These are phyloP conservation scores for Sugiyamaella novakii DNA, from an alignment of 1,139 yeast genomes.

Conservation along the genomic window DNA sequence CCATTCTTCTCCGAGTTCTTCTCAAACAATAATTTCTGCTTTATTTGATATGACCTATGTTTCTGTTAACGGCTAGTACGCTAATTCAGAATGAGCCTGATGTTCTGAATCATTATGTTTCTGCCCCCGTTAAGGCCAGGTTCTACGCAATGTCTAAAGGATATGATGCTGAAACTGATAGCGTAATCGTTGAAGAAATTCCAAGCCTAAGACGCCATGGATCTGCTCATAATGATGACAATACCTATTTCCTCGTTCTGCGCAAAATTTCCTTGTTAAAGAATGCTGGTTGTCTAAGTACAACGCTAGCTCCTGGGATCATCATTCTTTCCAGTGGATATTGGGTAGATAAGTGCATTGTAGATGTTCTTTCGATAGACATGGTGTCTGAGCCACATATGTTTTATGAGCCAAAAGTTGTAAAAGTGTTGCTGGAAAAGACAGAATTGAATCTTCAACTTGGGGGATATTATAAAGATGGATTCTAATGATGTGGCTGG, in stretches of 20 bases:
- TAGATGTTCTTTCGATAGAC: slow-evolving; percentile 7
- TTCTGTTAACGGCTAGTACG: not conserved
- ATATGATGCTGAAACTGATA: not conserved
- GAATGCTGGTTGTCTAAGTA: not conserved
- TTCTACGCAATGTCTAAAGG: slow-evolving; percentile 11
- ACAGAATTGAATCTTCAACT: not conserved
- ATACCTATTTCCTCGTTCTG: not conserved
- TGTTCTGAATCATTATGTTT: not conserved
- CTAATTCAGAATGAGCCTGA: slow-evolving; percentile 1
- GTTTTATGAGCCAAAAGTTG: not conserved
- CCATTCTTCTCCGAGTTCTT: too few species aligned
- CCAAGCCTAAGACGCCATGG: not conserved
- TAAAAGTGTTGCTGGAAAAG: not conserved
- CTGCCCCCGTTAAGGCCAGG: slow-evolving; percentile 1
- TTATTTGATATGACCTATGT: too few species aligned
- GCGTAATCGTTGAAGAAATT: not conserved
- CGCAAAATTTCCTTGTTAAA: slow-evolving; percentile 1
- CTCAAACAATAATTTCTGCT: too few species aligned
- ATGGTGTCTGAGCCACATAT: slow-evolving; percentile 5
- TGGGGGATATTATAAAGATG: not conserved
- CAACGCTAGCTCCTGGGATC: slow-evolving; percentile 14
- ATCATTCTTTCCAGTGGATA: slow-evolving; percentile 16
- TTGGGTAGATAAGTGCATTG: slow-evolving; percentile 14
- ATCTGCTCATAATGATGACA: not conserved
- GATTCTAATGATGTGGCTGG: not conserved